A percentile compares a stretch with the other conserved stretches of the same genome.
Conservation (phyloP, 352 stramenopile species). For the Phytophthora litchii region DNA sequence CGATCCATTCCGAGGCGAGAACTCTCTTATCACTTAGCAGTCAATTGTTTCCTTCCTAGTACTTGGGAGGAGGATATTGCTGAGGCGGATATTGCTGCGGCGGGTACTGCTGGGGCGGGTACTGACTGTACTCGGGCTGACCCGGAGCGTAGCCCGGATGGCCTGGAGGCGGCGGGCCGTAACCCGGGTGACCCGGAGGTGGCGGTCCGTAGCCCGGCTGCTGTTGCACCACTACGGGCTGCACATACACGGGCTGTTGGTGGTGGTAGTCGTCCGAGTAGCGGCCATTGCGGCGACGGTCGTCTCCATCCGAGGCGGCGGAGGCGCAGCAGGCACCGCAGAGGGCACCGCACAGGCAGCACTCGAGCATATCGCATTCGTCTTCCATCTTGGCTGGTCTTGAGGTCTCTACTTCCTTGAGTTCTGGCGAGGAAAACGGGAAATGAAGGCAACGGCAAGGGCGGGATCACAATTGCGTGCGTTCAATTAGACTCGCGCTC, state of each 20-base stretch:
- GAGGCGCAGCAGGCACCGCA: slow-evolving; percentile 79
- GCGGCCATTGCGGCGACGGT: slow-evolving; percentile 42
- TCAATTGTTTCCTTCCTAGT: slow-evolving; percentile 15
- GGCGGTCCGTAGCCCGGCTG: slow-evolving; percentile 38
- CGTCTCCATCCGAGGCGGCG: slow-evolving; percentile 38
- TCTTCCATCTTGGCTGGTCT: slow-evolving; percentile 50
- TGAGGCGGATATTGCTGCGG: slow-evolving; percentile 33
- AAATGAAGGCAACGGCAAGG: slow-evolving; percentile 25
- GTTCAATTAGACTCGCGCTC: slow-evolving; percentile 14
- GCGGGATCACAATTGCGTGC: neutral
- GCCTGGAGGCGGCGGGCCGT: slow-evolving; percentile 34
- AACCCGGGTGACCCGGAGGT: slow-evolving; percentile 36
- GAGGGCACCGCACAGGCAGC: slow-evolving; percentile 74
- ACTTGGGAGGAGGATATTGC: slow-evolving; percentile 8
- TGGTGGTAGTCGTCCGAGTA: slow-evolving; percentile 45
- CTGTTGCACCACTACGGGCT: slow-evolving; percentile 68
- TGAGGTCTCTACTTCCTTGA: neutral
- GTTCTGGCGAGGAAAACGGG: slow-evolving; percentile 13
- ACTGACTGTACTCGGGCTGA: slow-evolving; percentile 50
- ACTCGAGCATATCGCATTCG: slow-evolving; percentile 81
- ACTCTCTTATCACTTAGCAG: slow-evolving; percentile 2
- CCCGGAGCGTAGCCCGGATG: slow-evolving; percentile 51
- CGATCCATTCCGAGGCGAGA: slow-evolving; percentile 32
- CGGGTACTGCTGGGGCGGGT: slow-evolving; percentile 44
- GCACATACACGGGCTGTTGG: slow-evolving; percentile 70